A percentile compares a stretch with the other conserved stretches of the same genome.
These are phyloP conservation scores for Penicillium angulare DNA, from an alignment of 495 filamentous ascomycete species.

Conservation along the genomic window DNA sequence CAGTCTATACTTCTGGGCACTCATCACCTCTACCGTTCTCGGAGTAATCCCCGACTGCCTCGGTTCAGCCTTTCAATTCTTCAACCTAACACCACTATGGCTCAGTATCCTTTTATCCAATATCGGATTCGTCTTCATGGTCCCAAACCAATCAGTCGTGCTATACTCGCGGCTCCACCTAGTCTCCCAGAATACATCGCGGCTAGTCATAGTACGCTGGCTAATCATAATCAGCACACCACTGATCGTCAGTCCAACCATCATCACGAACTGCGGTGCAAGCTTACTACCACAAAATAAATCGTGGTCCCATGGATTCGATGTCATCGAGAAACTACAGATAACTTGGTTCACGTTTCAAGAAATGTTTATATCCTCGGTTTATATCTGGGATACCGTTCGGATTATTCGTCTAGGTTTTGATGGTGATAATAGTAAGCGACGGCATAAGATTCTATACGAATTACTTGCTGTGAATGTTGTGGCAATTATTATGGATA, in stretches of 20 bases:
- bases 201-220: constrained; percentile 37
- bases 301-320: constrained; percentile 42
- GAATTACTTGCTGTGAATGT: constrained; percentile 48
- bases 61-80: constrained; percentile 47
- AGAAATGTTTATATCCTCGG: constrained; percentile 46
- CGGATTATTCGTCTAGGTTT: constrained; percentile 29
- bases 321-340: constrained; percentile 49
- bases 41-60: constrained; percentile 43
- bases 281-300: neutral
- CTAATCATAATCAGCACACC: constrained; percentile 40
- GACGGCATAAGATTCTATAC: constrained; percentile 34
- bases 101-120: constrained; percentile 42
- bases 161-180: constrained; percentile 51
- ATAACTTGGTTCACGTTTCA: constrained; percentile 50
- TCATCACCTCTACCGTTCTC: constrained; percentile 41
- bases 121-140: constrained; percentile 48
- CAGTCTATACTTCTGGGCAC: constrained; percentile 51
- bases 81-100: constrained; percentile 27
- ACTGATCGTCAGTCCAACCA: constrained; percentile 46
- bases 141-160: constrained; percentile 49
- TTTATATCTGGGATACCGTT: constrained; percentile 49
- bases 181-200: constrained; percentile 35
- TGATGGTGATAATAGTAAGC: constrained; percentile 23
- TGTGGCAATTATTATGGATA: constrained; percentile 42
- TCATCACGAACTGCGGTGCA: constrained; percentile 43